These are phyloP conservation scores for Dacryopinax primogenitus DNA, from an alignment of 768 basidiomycete genomes.

Conservation along the genomic window DNA sequence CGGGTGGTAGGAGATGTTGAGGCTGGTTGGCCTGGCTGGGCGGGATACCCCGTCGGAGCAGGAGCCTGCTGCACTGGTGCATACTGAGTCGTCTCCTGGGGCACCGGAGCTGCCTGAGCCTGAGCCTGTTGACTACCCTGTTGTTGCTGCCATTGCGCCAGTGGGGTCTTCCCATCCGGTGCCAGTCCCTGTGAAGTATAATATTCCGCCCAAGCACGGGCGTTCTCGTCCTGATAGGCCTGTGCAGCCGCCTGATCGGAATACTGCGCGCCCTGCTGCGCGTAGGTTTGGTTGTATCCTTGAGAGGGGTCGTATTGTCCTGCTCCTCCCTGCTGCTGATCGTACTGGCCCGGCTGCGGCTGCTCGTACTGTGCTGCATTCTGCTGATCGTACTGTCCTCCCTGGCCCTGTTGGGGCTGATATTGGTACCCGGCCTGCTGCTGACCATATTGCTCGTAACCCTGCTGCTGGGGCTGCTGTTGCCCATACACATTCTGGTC, in stretches of 20 bases:
- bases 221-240: constrained; percentile 23
- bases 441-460: not conserved
- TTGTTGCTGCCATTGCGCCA: constrained; percentile 23
- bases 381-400: not conserved
- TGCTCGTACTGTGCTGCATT: not conserved
- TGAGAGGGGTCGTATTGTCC: constrained; percentile 22
- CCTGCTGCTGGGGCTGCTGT: not conserved
- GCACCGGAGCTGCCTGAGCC: not conserved
- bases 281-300: constrained; percentile 21
- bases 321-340: constrained; percentile 23
- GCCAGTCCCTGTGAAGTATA: not conserved
- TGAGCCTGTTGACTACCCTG: constrained; percentile 11
- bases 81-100: constrained; percentile 3
- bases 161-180: constrained; percentile 28
- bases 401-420: not conserved
- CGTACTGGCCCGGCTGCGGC: constrained; percentile 23
- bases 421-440: constrained; percentile 5
- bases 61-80: constrained; percentile 10
- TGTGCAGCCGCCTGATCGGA: constrained; percentile 17
- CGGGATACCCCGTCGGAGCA: constrained; percentile 18
- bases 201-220: not conserved
- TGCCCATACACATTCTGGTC: not conserved
- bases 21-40: constrained; percentile 22
- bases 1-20: constrained; percentile 25
- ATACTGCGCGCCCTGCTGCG: constrained; percentile 14